Conservation (phyloP, 2,329 filamentous ascomycete species). For the Penicillium sp. region DNA sequence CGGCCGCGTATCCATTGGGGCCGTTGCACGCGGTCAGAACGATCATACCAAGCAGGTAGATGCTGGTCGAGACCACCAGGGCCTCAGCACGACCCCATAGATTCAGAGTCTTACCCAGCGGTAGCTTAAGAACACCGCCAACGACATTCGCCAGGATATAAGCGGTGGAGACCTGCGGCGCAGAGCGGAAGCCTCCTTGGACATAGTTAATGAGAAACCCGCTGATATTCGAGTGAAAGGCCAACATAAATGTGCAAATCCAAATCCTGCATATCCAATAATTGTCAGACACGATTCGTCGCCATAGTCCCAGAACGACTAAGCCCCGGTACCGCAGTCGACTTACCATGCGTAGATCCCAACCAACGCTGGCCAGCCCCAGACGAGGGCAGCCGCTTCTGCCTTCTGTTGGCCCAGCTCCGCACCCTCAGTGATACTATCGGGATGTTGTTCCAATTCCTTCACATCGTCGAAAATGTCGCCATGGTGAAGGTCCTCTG, state of each 20-base stretch:
- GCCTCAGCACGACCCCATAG: slow-evolving; percentile 61
- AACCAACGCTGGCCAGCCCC: slow-evolving; percentile 35
- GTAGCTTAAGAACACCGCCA: slow-evolving; percentile 57
- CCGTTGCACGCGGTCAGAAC: slow-evolving; percentile 61
- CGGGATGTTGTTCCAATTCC: slow-evolving; percentile 14
- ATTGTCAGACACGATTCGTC: slow-evolving; percentile 1
- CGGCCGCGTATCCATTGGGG: slow-evolving; percentile 60
- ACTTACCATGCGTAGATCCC: slow-evolving; percentile 37
- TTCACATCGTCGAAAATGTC: slow-evolving; percentile 22
- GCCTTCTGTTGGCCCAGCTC: slow-evolving; percentile 32
- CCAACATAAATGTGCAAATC: slow-evolving; percentile 46
- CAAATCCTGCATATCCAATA: slow-evolving; percentile 38
- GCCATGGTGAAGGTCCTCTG: neutral
- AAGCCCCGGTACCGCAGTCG: neutral
- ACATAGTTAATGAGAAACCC: slow-evolving; percentile 48
- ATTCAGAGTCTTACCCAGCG: slow-evolving; percentile 60
- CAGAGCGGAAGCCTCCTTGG: slow-evolving; percentile 51
- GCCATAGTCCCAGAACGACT: too few species aligned
- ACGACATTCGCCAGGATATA: slow-evolving; percentile 55
- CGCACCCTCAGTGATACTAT: slow-evolving; percentile 15
- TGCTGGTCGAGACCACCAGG: slow-evolving; percentile 49
- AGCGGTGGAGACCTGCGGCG: slow-evolving; percentile 50
- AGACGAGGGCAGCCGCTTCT: slow-evolving; percentile 43
- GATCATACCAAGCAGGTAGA: slow-evolving; percentile 52
- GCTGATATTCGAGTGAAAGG: slow-evolving; percentile 43